Conservation (phyloP, 768 basidiomycete species). For the Leccinum olivaceopallidum region DNA sequence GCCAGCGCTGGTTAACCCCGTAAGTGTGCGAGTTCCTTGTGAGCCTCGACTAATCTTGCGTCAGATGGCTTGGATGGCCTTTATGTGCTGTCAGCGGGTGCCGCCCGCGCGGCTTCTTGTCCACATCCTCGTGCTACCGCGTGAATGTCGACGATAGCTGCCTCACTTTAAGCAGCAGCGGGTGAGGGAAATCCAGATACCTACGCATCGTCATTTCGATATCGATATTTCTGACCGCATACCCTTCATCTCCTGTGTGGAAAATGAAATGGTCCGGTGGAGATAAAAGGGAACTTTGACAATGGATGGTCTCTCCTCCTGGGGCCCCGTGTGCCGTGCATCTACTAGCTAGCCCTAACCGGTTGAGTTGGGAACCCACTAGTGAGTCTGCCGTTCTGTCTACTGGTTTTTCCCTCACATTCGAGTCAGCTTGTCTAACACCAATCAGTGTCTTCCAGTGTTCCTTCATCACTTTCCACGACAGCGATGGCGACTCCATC, state of each 20-base stretch:
- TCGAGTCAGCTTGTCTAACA: background rate
- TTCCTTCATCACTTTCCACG: background rate
- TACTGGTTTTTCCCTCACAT: background rate
- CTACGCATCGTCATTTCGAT: background rate
- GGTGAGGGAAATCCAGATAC: background rate
- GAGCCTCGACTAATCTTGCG: background rate
- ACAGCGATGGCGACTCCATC: conserved; percentile 1
- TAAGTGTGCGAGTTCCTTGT: conserved; percentile 2
- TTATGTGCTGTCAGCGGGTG: background rate
- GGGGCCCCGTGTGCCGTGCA: background rate
- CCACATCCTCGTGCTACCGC: background rate
- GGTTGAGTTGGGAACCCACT: background rate
- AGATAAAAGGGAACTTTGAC: background rate
- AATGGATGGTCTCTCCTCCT: background rate
- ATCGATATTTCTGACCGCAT: background rate
- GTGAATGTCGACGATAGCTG: background rate
- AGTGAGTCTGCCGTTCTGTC: background rate
- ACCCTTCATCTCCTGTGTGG: background rate
- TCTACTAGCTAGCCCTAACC: background rate
- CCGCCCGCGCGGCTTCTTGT: background rate
- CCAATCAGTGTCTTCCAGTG: background rate
- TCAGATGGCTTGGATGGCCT: background rate
- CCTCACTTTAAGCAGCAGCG: background rate
- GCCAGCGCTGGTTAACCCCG: background rate
- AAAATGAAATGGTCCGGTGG: background rate